A percentile compares a stretch with the other conserved stretches of the same genome.
These are phyloP conservation scores for Piedraia hortae DNA, from an alignment of 2,329 filamentous ascomycete species.

Conservation along the genomic window DNA sequence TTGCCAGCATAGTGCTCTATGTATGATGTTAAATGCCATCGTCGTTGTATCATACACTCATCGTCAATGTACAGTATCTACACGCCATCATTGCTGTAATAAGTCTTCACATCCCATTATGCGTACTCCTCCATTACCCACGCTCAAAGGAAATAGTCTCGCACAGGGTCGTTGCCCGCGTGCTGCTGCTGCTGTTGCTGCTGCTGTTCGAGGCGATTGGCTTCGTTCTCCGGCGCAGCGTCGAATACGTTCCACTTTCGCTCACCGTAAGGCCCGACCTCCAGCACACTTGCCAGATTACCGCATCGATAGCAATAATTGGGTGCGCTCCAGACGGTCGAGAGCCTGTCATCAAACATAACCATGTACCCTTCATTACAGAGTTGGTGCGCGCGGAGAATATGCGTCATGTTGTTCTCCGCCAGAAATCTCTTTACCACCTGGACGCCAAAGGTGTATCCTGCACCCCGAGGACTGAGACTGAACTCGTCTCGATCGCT, in stretches of 20 bases:
- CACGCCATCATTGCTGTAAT: too few species aligned
- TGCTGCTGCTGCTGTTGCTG: conserved; percentile 30
- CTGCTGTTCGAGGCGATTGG: conserved; percentile 57
- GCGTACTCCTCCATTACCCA: background rate
- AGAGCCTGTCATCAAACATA: conserved; percentile 77
- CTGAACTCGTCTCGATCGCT: conserved; percentile 95
- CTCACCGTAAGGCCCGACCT: conserved; percentile 80
- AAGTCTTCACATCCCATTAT: too few species aligned
- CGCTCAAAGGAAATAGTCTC: conserved; percentile 38
- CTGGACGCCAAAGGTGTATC: conserved; percentile 91
- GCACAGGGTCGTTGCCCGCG: conserved; percentile 42
- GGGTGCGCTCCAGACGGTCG: conserved; percentile 93
- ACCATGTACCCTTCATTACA: conserved; percentile 97
- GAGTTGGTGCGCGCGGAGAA: conserved; percentile 87
- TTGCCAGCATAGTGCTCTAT: too few species aligned
- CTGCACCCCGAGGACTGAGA: conserved; percentile 71
- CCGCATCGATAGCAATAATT: conserved; percentile 50
- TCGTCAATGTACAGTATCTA: too few species aligned
- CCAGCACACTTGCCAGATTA: conserved; percentile 87
- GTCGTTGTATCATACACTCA: too few species aligned
- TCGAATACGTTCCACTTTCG: conserved; percentile 96
- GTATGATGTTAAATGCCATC: too few species aligned
- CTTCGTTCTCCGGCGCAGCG: conserved; percentile 82
- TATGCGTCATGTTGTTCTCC: conserved; percentile 94
- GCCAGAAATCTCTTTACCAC: conserved; percentile 96